Evolutionary conservation across 768 basidiomycete species (phyloP), one percentile per base, ranked within the genome.

Genomic region (Daedalea quercina): DNA sequence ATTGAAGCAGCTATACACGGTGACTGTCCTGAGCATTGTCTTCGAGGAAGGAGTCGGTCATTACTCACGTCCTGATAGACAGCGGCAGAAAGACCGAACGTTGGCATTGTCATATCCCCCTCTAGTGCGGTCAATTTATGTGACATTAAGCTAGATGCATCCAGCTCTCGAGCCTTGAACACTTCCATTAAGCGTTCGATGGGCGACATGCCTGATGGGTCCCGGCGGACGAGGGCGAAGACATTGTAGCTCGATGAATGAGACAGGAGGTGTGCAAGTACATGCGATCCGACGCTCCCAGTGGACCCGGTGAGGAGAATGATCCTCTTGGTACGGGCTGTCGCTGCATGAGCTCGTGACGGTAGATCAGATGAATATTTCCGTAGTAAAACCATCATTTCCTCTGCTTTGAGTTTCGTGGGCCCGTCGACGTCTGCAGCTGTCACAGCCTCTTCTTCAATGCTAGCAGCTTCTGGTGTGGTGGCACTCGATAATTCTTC

Each of bases 281-380:
- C n/a, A 24, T 53, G 28, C 1, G 54, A 22, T 4, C 59, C 59
- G 8, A 60, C 22, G 6, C 42, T 26, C 25, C 59, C 59, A n/a
- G 57, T 60, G 1, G 47, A 46, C 11, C 59, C 59, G 6, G 59
- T 60, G 25, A 60, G 24, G 33, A 60, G 41, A 15, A 60, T 33
- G 2, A 55, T 50, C n/a, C 55, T 54, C 3, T 11, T 11, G 7
- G 37, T 15, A 15, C 15, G 7, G 37, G 6, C 17, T 40, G 7
- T 40, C 37, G 19, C 11, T 57, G 55, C 1, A 48, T 3, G 3
- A 17, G 7, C 37, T 15, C 37, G 37, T 4, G 33, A 47, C 11
- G 33, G 47, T 15, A 31, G 47, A 9, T 17, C 9, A 20, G 33
- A 31, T 47, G 20, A 31, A 8, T 47, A 33, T 15, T 40, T 40